phyloP scores from a whole-genome alignment of 768 basidiomycete species.

The Termitomyces bulborhizus region DNA sequence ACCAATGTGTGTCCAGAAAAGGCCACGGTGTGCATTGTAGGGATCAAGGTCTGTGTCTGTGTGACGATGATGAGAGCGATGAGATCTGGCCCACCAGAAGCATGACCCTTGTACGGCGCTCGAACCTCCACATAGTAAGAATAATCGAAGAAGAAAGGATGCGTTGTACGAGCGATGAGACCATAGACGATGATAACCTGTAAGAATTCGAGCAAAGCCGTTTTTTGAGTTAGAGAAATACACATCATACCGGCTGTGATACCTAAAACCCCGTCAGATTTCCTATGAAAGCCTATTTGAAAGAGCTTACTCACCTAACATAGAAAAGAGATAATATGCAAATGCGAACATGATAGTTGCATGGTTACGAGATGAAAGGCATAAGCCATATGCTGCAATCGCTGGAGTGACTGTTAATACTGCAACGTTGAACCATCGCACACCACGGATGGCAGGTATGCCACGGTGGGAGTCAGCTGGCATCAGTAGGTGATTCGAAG shows the following conservation, averaged over 20 bases:
- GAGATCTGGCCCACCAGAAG: conserved; percentile 82
- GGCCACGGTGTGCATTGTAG: conserved; percentile 73
- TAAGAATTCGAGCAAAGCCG: neutral
- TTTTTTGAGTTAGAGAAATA: conserved; percentile 19
- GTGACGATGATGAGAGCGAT: conserved; percentile 79
- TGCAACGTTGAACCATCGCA: conserved; percentile 75
- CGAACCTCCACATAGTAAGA: conserved; percentile 67
- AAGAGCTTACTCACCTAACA: conserved; percentile 52
- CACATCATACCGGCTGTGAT: conserved; percentile 38
- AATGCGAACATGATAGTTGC: conserved; percentile 58
- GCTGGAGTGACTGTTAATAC: conserved; percentile 67
- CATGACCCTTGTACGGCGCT: conserved; percentile 86
- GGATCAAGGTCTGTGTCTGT: conserved; percentile 86
- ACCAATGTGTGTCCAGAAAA: conserved; percentile 77
- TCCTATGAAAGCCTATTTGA: conserved; percentile 8
- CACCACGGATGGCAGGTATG: conserved; percentile 46
- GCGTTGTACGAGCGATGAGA: conserved; percentile 83
- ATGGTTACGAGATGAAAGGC: conserved; percentile 34
- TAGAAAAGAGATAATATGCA: conserved; percentile 81
- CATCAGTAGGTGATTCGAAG: conserved; percentile 3
- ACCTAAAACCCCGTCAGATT: conserved; percentile 23
- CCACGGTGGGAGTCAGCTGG: conserved; percentile 13
- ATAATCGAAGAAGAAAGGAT: conserved; percentile 59
- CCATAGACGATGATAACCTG: conserved; percentile 82
- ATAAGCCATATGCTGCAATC: conserved; percentile 64